phyloP scores from a whole-genome alignment of 2,329 filamentous ascomycete species.

The Microdochium paspali region DNA sequence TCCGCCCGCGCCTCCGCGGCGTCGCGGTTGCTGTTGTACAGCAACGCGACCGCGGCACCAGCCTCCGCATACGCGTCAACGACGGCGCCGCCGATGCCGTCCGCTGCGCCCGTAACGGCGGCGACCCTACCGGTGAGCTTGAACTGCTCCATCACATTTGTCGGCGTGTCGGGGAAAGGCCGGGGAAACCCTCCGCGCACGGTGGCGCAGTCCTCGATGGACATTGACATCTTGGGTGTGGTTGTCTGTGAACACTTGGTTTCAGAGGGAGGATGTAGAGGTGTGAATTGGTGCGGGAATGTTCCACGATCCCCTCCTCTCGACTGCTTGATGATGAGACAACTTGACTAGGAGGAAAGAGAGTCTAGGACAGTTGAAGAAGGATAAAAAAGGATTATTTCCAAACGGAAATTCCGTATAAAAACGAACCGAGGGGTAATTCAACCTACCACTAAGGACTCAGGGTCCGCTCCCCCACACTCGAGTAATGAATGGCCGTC shows the following conservation, averaged over 20 bases:
- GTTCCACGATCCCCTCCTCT: neutral
- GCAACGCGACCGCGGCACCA: conserved; percentile 27
- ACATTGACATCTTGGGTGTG: conserved; percentile 27
- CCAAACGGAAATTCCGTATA: neutral
- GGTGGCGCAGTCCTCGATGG: conserved; percentile 16
- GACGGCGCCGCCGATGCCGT: conserved; percentile 33
- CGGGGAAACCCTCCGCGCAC: conserved; percentile 23
- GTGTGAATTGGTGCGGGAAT: neutral
- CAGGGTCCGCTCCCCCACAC: neutral
- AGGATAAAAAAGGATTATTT: neutral
- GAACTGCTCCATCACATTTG: conserved; percentile 35
- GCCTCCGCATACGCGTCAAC: conserved; percentile 36
- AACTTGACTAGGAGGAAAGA: neutral
- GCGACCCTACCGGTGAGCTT: conserved; percentile 29
- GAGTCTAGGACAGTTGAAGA: neutral
- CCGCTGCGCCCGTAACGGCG: conserved; percentile 33
- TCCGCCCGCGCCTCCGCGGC: conserved; percentile 25
- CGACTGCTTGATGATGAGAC: neutral
- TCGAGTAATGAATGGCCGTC: neutral
- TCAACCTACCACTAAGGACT: neutral
- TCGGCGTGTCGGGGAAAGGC: conserved; percentile 25
- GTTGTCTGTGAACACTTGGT: too few relatives aligned
- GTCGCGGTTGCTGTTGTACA: conserved; percentile 26
- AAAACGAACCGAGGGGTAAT: neutral
- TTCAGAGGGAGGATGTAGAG: neutral